Percentiles rank a stretch among this genome's conserved stretches.
These are phyloP conservation scores for Fusarium citri DNA, from an alignment of 2,329 filamentous ascomycete species.

Conservation along the genomic window DNA sequence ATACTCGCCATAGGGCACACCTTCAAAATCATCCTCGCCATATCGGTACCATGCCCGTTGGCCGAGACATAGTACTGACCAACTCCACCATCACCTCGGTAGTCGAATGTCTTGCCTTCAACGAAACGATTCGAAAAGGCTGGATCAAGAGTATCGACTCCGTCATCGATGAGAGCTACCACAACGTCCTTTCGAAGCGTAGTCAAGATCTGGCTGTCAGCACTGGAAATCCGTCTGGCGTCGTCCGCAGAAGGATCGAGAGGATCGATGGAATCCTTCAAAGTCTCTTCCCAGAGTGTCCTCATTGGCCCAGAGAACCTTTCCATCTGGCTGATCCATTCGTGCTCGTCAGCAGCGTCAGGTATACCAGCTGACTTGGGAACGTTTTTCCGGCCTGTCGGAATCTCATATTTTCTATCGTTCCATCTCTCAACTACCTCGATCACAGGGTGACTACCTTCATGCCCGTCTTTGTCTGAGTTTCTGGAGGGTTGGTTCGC, in stretches of 20 bases:
- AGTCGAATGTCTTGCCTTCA: constrained; percentile 19
- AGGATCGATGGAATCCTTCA: background rate
- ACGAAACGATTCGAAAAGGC: background rate
- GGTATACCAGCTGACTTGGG: background rate
- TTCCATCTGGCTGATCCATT: background rate
- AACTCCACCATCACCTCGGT: constrained; percentile 2
- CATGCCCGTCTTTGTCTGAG: too few species aligned
- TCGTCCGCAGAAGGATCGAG: background rate
- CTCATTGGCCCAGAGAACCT: background rate
- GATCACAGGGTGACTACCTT: too few species aligned
- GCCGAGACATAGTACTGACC: constrained; percentile 17
- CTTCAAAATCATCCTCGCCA: constrained; percentile 42
- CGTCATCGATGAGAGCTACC: constrained; percentile 18
- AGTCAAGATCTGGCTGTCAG: background rate
- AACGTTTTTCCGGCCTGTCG: too few species aligned
- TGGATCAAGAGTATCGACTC: constrained; percentile 3
- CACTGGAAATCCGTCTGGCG: background rate
- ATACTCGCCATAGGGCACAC: constrained; percentile 44
- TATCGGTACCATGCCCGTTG: constrained; percentile 40
- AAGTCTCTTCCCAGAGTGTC: background rate
- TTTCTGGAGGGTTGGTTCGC: too few species aligned
- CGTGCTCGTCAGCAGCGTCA: background rate
- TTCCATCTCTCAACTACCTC: too few species aligned
- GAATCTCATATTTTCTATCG: too few species aligned
- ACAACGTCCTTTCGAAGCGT: background rate